Conservation (phyloP, 306 rosid genomes). For the Glycyrrhiza uralensis region DNA sequence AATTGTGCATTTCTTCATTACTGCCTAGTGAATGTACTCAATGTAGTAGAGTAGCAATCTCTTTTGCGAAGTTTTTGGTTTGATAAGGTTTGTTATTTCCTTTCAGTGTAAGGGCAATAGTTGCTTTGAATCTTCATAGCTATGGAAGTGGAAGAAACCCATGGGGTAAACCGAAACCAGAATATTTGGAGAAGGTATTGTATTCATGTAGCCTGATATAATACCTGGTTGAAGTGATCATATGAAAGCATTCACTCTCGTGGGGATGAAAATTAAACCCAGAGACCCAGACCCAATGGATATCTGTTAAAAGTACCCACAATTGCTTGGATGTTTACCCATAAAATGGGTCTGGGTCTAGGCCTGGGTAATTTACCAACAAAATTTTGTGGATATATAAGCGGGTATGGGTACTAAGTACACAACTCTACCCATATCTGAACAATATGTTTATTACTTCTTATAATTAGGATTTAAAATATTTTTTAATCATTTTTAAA, state of each 20-base stretch:
- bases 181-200: slow-evolving; percentile 89
- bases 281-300: background rate
- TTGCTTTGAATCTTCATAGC: slow-evolving; percentile 90
- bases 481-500: background rate
- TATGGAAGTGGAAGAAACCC: slow-evolving; percentile 98
- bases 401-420: background rate
- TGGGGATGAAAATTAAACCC: background rate
- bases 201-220: background rate
- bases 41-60: background rate
- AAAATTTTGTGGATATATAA: background rate
- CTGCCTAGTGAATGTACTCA: background rate
- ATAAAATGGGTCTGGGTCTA: background rate
- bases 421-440: no score
- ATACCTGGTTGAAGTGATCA: slow-evolving; percentile 7
- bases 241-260: slow-evolving; percentile 2
- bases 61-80: slow-evolving; percentile 8
- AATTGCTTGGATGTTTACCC: background rate
- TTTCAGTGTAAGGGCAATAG: slow-evolving; percentile 89
- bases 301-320: background rate
- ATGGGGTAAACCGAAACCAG: slow-evolving; percentile 87
- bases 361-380: background rate
- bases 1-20: slow-evolving; percentile 15
- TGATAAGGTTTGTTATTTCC: slow-evolving; percentile 28
- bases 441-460: background rate
- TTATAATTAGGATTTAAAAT: background rate